phyloP scores from a whole-genome alignment of 108 stramenopile genomes.

The Poteriospumella lacustris region DNA sequence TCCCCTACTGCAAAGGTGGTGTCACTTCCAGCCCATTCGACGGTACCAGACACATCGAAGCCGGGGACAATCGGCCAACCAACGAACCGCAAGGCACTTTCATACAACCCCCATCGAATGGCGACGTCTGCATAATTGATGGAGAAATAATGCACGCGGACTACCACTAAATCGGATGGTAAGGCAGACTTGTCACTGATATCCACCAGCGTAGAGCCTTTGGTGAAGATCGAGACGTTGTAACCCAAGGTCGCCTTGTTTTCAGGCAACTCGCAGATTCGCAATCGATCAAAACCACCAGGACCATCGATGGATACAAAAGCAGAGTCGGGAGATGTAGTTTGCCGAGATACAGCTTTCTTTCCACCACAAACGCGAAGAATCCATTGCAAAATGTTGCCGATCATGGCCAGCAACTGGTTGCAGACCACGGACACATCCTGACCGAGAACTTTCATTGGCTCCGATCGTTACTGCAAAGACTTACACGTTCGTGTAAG shows the following conservation, averaged over 20 bases:
- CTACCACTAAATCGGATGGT: conserved; percentile 54
- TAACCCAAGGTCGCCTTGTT: conserved; percentile 69
- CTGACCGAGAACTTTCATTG: too few relatives aligned
- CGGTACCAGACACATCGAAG: conserved; percentile 70
- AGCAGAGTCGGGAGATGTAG: too few relatives aligned
- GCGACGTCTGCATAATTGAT: conserved; percentile 76
- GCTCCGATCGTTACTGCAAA: too few relatives aligned
- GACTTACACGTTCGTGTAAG: too few relatives aligned
- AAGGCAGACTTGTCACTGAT: conserved; percentile 13
- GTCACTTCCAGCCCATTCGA: conserved; percentile 44
- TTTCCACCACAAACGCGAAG: too few relatives aligned
- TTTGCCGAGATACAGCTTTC: too few relatives aligned
- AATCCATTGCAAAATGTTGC: too few relatives aligned
- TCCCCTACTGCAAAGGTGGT: too few relatives aligned
- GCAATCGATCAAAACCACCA: conserved; percentile 70
- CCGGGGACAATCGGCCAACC: conserved; percentile 84
- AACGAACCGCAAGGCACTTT: conserved; percentile 71
- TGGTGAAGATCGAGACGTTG: conserved; percentile 53
- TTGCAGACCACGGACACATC: too few relatives aligned
- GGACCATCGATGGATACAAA: conserved; percentile 69
- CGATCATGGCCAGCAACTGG: too few relatives aligned
- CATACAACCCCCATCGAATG: conserved; percentile 79
- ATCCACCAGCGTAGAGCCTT: conserved; percentile 46
- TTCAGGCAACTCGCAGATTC: conserved; percentile 56
- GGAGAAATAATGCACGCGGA: conserved; percentile 61